These are phyloP conservation scores for Starmerella stellata DNA, from an alignment of 805 yeast species.

Conservation along the genomic window DNA sequence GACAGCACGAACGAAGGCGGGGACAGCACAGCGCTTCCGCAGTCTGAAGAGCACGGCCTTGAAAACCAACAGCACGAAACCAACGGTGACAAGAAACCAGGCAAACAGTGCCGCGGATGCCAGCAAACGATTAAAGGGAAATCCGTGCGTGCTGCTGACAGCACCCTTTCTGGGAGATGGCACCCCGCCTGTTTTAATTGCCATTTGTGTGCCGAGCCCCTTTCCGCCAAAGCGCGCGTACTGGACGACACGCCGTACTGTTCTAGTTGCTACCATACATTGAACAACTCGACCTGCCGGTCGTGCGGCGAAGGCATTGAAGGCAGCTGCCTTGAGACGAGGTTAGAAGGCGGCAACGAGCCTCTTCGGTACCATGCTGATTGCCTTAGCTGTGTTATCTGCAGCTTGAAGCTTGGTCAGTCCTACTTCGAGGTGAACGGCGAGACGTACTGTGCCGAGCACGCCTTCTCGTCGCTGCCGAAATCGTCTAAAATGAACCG, in stretches of 20 bases:
- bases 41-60: no score
- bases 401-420: slow-evolving; percentile 25
- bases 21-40: no score
- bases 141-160: slow-evolving; percentile 67
- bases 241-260: slow-evolving; percentile 69
- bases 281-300: slow-evolving; percentile 58
- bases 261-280: slow-evolving; percentile 51
- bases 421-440: slow-evolving; percentile 23
- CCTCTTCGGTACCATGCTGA: slow-evolving; percentile 53
- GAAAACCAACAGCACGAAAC: no score
- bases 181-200: slow-evolving; percentile 76
- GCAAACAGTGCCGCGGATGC: slow-evolving; percentile 51
- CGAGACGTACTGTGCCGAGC: slow-evolving; percentile 22
- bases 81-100: background rate
- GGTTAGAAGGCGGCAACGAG: slow-evolving; percentile 26
- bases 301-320: slow-evolving; percentile 63
- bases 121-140: slow-evolving; percentile 35
- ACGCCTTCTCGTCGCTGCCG: slow-evolving; percentile 19
- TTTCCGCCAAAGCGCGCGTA: slow-evolving; percentile 36
- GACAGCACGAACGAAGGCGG: no score
- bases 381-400: slow-evolving; percentile 53
- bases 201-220: slow-evolving; percentile 33
- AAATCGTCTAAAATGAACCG: slow-evolving; percentile 15
- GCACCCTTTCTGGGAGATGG: slow-evolving; percentile 62
- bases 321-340: slow-evolving; percentile 67